Percentiles rank a stretch among this genome's conserved stretches.
These are phyloP conservation scores for Colletotrichum tamarilloi DNA, from an alignment of 2,329 filamentous ascomycete genomes.

Conservation along the genomic window DNA sequence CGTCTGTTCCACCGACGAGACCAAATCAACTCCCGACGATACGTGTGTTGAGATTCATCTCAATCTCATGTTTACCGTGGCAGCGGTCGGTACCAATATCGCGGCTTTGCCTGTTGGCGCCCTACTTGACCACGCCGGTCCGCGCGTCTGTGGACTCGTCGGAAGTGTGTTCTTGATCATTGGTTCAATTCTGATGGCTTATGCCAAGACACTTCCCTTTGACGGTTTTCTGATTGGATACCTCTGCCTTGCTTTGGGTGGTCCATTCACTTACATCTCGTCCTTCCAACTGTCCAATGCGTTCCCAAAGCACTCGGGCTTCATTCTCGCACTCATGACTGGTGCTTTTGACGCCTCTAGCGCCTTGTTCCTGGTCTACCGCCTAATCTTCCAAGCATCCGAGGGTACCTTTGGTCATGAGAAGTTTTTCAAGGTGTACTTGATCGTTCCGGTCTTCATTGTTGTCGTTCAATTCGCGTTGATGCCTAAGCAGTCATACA, in stretches of 20 bases:
- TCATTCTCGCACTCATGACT: conserved; percentile 83
- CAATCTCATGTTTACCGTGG: conserved; percentile 93
- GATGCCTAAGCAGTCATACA: conserved; percentile 82
- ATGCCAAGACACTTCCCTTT: conserved; percentile 71
- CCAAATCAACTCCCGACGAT: conserved; percentile 42
- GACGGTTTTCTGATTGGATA: conserved; percentile 83
- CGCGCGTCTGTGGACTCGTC: conserved; percentile 78
- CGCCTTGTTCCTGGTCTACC: conserved; percentile 80
- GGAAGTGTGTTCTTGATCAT: conserved; percentile 75
- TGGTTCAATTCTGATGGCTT: conserved; percentile 80
- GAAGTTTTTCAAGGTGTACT: conserved; percentile 78
- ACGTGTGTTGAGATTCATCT: conserved; percentile 71
- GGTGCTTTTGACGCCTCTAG: conserved; percentile 88
- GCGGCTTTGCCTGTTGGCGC: conserved; percentile 87
- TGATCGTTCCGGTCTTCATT: conserved; percentile 76
- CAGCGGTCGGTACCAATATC: conserved; percentile 89
- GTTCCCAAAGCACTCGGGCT: conserved; percentile 79
- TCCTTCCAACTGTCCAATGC: conserved; percentile 88
- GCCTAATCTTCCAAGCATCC: conserved; percentile 74
- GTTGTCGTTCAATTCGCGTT: conserved; percentile 74
- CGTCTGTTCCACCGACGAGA: conserved; percentile 58
- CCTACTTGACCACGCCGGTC: conserved; percentile 85
- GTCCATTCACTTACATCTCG: conserved; percentile 84
- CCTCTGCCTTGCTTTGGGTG: conserved; percentile 80
- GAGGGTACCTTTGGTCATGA: conserved; percentile 66